Percentiles rank a stretch among this genome's conserved stretches.
These are phyloP conservation scores for Nemania sp. DNA, from an alignment of 2,329 filamentous ascomycete genomes.

Conservation along the genomic window DNA sequence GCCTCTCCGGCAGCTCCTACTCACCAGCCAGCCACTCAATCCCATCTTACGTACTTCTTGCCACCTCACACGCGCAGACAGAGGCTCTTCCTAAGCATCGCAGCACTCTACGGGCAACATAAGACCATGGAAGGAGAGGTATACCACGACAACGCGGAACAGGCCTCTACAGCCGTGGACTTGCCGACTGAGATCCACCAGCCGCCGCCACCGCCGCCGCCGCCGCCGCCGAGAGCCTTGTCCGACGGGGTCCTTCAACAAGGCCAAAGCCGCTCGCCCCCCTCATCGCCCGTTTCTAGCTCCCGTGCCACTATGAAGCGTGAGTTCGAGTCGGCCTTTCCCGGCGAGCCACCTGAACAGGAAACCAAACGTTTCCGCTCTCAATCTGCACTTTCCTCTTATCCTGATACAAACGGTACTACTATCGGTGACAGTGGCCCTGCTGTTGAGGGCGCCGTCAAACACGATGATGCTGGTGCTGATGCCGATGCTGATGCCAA, in stretches of 20 bases:
- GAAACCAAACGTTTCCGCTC: neutral
- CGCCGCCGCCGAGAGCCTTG: too few relatives aligned
- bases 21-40: neutral
- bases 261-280: too few relatives aligned
- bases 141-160: neutral
- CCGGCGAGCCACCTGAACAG: neutral
- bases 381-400: neutral
- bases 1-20: too few relatives aligned
- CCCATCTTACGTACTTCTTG: neutral
- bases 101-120: neutral
- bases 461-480: neutral
- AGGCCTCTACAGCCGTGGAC: neutral
- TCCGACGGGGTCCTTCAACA: neutral
- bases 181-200: neutral
- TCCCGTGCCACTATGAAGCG: neutral
- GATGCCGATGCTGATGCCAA: neutral
- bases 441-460: neutral
- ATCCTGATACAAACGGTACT: neutral
- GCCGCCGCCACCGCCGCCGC: too few relatives aligned
- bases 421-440: neutral
- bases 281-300: neutral
- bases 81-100: neutral
- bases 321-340: slow-evolving; percentile 2
- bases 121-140: neutral
- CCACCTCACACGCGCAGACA: neutral